These are phyloP conservation scores for Sporothrix sp. DNA, from an alignment of 2,329 filamentous ascomycete species.

Conservation along the genomic window DNA sequence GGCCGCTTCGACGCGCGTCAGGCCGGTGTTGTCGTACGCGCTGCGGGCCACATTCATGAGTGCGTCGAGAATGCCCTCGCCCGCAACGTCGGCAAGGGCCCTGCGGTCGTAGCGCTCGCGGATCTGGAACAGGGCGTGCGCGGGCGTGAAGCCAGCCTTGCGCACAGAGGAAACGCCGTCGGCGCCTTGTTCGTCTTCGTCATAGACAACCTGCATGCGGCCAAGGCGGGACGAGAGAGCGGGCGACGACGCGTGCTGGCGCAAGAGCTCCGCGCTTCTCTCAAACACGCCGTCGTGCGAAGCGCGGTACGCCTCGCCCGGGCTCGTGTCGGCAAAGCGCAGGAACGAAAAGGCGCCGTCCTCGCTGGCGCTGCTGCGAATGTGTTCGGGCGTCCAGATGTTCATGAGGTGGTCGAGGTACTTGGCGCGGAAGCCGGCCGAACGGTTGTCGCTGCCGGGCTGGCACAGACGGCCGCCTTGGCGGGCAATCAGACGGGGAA, in stretches of 20 bases:
- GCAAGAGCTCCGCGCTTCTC: conserved; percentile 45
- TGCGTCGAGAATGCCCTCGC: conserved; percentile 60
- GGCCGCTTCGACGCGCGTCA: conserved; percentile 71
- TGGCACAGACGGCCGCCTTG: conserved; percentile 67
- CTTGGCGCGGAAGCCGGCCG: conserved; percentile 70
- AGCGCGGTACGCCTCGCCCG: conserved; percentile 59
- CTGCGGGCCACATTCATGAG: conserved; percentile 69
- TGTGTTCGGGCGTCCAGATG: conserved; percentile 75
- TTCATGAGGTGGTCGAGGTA: conserved; percentile 78
- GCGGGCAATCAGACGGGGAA: conserved; percentile 77
- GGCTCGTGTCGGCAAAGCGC: conserved; percentile 70
- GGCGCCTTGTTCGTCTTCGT: conserved; percentile 47
- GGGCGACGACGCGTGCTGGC: conserved; percentile 34
- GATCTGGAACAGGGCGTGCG: conserved; percentile 75
- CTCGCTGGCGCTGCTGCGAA: conserved; percentile 52
- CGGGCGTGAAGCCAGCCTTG: conserved; percentile 53
- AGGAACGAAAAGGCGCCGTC: conserved; percentile 77
- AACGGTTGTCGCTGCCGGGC: conserved; percentile 60
- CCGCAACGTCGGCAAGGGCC: conserved; percentile 58
- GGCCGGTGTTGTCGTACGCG: conserved; percentile 58
- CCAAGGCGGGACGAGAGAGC: conserved; percentile 38
- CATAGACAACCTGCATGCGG: conserved; percentile 59
- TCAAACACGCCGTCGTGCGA: conserved; percentile 64
- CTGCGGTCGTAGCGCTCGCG: conserved; percentile 56
- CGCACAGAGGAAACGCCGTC: background rate